Base-by-base conservation (phyloP, 805 yeast species). In the Pichia eremophila region DNA sequence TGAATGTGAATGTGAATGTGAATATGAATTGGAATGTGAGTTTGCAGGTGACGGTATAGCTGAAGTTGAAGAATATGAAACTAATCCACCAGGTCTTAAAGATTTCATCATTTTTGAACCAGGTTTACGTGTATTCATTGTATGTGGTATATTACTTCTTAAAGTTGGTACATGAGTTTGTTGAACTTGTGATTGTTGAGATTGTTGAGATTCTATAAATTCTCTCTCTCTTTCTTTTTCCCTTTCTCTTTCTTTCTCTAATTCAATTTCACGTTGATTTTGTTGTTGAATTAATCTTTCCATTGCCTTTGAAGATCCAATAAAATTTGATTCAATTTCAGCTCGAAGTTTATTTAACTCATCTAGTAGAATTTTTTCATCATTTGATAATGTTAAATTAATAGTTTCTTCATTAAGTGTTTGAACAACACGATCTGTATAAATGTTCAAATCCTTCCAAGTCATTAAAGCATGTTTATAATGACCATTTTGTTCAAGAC, bases 381-480 rank as follows among this genome's bases (percentile, higher is more conserved):
- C 81, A 4, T 68, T 70, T 0, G 74, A 57, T 56, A 76, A 45
- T 51, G 53, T 49, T 47, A 46, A 56, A 51, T 54, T 64, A 51
- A 31, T 59, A 58, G 57, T 59, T 61, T 50, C 62, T 61, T 75
- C 65, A 57, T 82, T 73, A 54, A 83, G 54, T 46, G 61, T 50
- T 19, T 81, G 85, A 40, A 82, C 63, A 54, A 77, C 77, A 58
- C 69, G 76, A 43, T 78, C 69, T 2, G 81, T 70, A 43, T 76
- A 73, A 2, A 85, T 78, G 52, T 81, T 86, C n/a, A 85, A 63
- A 2, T 79, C 69, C 53, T 79, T 83, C 90, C 91, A 83, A 3
- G 90, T 90, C 50, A 74, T 77, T 19, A 82, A 63, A 2, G 89
- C 84, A 17, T 74, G 77, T 44, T 70, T 74, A 41, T 71, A 61